Evolutionary conservation across 2,329 filamentous ascomycete genomes (phyloP), one percentile per base, ranked within the genome.

Genomic region (Ophiosphaerella korrae): DNA sequence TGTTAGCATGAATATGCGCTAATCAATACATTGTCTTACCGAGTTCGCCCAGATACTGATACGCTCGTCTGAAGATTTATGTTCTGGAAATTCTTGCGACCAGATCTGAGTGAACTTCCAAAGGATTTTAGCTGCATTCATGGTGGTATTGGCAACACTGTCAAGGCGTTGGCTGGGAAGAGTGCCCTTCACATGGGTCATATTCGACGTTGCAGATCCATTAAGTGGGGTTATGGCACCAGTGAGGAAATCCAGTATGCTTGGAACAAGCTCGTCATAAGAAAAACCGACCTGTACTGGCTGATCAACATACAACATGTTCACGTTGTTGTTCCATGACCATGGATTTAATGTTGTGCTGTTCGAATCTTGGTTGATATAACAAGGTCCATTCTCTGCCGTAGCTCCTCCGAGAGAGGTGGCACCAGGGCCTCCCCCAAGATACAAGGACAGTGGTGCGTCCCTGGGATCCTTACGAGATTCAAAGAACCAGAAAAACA

Each of bases 251-350:
- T 65, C 52, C 16, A 57, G 7, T 1, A 47, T 50, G 12, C 53
- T 52, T 5, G 50, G 40, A 45, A 67, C 44, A 12, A 52, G 42
- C 9, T 82, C 84, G 8, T 81, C 82, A 60, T 84, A 85, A 26
- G 79, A 83, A 64, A 85, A 84, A 3, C 84, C 83, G 3, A 83
- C 80, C 50, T 84, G 80, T 14, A 78, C 80, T 7, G 83, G 87
- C 69, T 88, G 84, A 62, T 89, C 86, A 58, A 89, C 81, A 70
- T 87, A 89, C n/a, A 89, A 78, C 70, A 69, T 69, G 44, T 69
- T 66, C 21, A 66, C 63, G 24, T 67, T 66, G 37, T 67, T 69
- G 57, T 69, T 70, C 55, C 64, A 70, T 7, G 57, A 60, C 57
- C 57, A 62, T 4, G 52, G 45, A 14, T 62, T 60, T 6, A 46